Conservation (phyloP, 192 early-diverging fungal species). For the Backusella mclennaniae region DNA sequence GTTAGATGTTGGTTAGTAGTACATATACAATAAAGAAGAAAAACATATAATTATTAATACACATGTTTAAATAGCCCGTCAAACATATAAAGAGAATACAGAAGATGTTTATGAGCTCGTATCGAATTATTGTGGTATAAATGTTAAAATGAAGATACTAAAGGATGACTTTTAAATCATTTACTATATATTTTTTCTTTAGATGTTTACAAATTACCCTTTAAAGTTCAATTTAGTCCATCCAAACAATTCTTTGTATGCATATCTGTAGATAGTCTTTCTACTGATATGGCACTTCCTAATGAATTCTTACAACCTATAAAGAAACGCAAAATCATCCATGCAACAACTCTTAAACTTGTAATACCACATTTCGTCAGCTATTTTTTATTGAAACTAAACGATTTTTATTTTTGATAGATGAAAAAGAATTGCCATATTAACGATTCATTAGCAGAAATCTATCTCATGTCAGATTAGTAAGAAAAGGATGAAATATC, state of each 20-base stretch:
- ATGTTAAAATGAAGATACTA: not conserved
- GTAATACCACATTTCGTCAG: conserved; percentile 25
- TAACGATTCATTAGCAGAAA: conserved; percentile 77
- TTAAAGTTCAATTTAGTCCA: conserved; percentile 67
- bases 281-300: conserved; percentile 48
- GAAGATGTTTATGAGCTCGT: conserved; percentile 70
- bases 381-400: not conserved
- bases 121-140: conserved; percentile 43
- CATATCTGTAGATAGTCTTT: conserved; percentile 33
- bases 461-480: conserved; percentile 80
- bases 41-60: not conserved
- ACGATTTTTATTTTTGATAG: conserved; percentile 24
- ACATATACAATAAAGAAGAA: not conserved
- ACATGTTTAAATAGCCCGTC: conserved; percentile 46
- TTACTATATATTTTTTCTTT: not conserved
- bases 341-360: conserved; percentile 78
- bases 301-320: conserved; percentile 72
- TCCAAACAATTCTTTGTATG: conserved; percentile 64
- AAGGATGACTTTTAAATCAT: not conserved
- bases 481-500: conserved; percentile 9
- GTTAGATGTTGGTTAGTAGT: conserved; percentile 73
- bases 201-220: conserved; percentile 55
- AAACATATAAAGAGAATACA: conserved; percentile 74
- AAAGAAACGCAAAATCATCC: conserved; percentile 57
- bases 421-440: conserved; percentile 81